Conservation (phyloP, 2,329 filamentous ascomycete species). For the Ascocoryne sarcoides region DNA sequence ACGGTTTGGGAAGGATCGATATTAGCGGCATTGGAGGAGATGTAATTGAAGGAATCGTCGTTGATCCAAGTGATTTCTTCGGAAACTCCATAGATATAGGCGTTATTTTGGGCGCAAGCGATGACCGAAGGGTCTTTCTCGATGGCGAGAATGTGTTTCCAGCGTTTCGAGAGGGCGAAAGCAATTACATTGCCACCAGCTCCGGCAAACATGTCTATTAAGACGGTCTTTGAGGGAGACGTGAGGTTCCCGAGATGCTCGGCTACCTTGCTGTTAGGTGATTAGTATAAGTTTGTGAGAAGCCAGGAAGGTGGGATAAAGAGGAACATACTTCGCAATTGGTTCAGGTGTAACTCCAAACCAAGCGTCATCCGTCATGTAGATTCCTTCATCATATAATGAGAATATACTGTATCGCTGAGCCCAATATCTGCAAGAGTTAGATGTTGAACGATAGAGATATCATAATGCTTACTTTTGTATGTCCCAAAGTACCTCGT, state of each 20-base stretch:
- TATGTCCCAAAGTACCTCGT: slow-evolving; percentile 72
- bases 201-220: slow-evolving; percentile 87
- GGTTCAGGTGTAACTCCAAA: slow-evolving; percentile 94
- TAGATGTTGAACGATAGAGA: slow-evolving; percentile 29
- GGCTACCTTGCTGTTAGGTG: slow-evolving; percentile 56
- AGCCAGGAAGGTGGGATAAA: not conserved
- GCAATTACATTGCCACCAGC: slow-evolving; percentile 91
- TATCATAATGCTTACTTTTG: slow-evolving; percentile 55
- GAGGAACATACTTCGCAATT: slow-evolving; percentile 60
- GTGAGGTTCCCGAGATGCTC: slow-evolving; percentile 50
- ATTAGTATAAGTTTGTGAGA: slow-evolving; percentile 1
- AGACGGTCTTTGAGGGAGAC: slow-evolving; percentile 21
- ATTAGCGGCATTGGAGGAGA: slow-evolving; percentile 11
- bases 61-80: slow-evolving; percentile 77
- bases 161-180: slow-evolving; percentile 74
- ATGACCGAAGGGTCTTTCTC: slow-evolving; percentile 75
- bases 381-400: slow-evolving; percentile 77
- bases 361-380: slow-evolving; percentile 91
- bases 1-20: slow-evolving; percentile 31
- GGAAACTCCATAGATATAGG: slow-evolving; percentile 70
- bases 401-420: slow-evolving; percentile 85
- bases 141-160: slow-evolving; percentile 78
- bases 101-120: slow-evolving; percentile 88
- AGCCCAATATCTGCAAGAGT: slow-evolving; percentile 62
- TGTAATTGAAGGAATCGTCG: slow-evolving; percentile 65